A percentile compares a stretch with the other conserved stretches of the same genome.
Evolutionary conservation across 345 rosid species (phyloP).

Genomic region (Linum usitatissimum): DNA sequence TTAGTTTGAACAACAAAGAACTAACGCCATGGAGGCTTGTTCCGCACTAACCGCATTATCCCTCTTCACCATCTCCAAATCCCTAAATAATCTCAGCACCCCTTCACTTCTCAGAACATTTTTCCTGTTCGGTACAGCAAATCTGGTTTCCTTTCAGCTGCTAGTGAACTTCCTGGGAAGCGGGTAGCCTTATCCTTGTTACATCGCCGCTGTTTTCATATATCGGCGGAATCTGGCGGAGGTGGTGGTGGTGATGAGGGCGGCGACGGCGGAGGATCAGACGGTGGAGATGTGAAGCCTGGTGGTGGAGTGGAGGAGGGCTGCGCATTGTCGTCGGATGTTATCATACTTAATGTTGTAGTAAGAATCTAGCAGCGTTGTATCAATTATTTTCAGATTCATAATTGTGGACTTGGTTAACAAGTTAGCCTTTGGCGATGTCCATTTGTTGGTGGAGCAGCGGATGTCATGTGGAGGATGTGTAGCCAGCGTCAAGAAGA

Average conservation of each 20-base stretch:
- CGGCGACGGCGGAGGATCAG: slow-evolving; percentile 33
- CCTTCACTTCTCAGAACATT: slow-evolving; percentile 11
- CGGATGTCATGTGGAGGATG: slow-evolving; percentile 99
- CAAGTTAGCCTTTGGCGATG: background rate
- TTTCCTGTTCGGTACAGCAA: slow-evolving; percentile 8
- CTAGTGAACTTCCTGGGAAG: slow-evolving; percentile 8
- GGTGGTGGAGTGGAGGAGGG: slow-evolving; percentile 37
- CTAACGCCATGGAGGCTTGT: background rate
- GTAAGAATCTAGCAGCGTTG: slow-evolving; percentile 34
- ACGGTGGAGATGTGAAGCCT: slow-evolving; percentile 46
- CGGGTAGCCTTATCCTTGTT: slow-evolving; percentile 4
- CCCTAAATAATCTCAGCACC: slow-evolving; percentile 23
- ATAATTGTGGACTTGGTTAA: background rate
- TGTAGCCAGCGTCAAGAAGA: slow-evolving; percentile 89
- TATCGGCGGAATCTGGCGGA: slow-evolving; percentile 35
- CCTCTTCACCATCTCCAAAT: slow-evolving; percentile 42
- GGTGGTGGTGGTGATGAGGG: slow-evolving; percentile 36
- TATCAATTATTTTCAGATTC: background rate
- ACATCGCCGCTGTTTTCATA: slow-evolving; percentile 35
- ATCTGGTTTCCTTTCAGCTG: slow-evolving; percentile 3
- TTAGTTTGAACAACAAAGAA: too few relatives aligned
- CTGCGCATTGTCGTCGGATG: slow-evolving; percentile 43
- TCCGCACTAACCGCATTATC: slow-evolving; percentile 24
- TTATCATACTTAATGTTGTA: slow-evolving; percentile 80
- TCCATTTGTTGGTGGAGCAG: slow-evolving; percentile 22